Evolutionary conservation across 129 eudicot species (phyloP).

Genomic region (Helianthus tuberosus): DNA sequence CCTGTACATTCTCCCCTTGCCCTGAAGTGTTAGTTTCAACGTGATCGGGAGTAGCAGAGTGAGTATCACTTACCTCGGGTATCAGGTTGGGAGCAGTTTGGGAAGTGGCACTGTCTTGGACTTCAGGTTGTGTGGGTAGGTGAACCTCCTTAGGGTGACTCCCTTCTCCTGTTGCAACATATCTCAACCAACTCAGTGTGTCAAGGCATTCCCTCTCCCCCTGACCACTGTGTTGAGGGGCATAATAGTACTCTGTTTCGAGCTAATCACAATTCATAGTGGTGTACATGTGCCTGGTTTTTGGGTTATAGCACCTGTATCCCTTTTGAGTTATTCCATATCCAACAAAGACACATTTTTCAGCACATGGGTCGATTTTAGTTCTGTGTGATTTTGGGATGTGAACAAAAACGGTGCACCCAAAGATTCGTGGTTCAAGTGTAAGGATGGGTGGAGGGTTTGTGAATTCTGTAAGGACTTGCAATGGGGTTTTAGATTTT

Average conservation of each 20-base stretch:
- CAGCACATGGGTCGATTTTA: too few species aligned
- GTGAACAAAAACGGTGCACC: not conserved
- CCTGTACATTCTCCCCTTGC: not conserved
- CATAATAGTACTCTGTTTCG: too few species aligned
- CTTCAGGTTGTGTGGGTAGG: not conserved
- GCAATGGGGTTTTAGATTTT: not conserved
- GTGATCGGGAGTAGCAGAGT: not conserved
- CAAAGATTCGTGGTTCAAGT: not conserved
- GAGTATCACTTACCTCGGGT: not conserved
- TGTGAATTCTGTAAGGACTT: not conserved
- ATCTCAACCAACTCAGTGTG: not conserved
- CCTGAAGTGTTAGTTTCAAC: not conserved
- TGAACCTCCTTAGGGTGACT: too few species aligned
- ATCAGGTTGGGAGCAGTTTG: not conserved
- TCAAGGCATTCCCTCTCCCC: not conserved
- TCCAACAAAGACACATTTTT: too few species aligned
- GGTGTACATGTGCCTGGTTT: not conserved
- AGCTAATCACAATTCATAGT: not conserved
- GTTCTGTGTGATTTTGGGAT: not conserved
- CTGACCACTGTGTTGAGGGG: too few species aligned
- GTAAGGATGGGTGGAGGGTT: not conserved
- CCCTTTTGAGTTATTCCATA: too few species aligned
- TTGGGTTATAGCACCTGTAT: not conserved
- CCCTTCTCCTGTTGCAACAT: not conserved
- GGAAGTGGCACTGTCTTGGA: too few species aligned